Percentiles rank a stretch among this genome's conserved stretches.
Conservation (phyloP, 768 basidiomycete species). For the Rickenella mellea region DNA sequence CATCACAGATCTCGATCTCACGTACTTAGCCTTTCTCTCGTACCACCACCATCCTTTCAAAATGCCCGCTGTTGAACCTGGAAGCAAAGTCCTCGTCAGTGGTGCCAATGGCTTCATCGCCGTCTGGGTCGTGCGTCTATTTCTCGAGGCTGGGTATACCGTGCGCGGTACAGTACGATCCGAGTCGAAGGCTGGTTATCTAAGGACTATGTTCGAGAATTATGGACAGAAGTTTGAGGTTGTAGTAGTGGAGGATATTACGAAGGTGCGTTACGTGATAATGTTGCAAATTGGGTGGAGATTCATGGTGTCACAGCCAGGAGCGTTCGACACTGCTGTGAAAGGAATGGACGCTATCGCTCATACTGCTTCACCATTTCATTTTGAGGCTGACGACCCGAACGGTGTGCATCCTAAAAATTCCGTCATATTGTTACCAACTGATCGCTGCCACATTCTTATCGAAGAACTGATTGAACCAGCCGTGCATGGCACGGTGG, state of each 20-base stretch:
- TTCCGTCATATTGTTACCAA: constrained; percentile 3
- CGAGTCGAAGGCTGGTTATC: constrained; percentile 44
- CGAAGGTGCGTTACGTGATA: constrained; percentile 26
- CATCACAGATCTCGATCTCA: too few relatives aligned
- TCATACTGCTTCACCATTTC: constrained; percentile 61
- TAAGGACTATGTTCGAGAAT: constrained; percentile 42
- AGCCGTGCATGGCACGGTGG: constrained; percentile 61
- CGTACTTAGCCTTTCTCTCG: too few relatives aligned
- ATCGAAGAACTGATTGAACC: constrained; percentile 56
- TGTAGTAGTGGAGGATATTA: constrained; percentile 63
- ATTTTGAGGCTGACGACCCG: constrained; percentile 35
- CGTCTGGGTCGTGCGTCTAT: constrained; percentile 41
- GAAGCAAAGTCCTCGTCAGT: constrained; percentile 38
- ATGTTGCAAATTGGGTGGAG: background rate
- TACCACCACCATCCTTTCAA: too few relatives aligned
- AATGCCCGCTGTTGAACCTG: constrained; percentile 26
- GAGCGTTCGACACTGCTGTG: constrained; percentile 73
- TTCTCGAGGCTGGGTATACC: constrained; percentile 52
- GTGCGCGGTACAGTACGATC: constrained; percentile 64
- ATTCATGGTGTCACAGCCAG: constrained; percentile 31
- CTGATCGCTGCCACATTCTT: background rate
- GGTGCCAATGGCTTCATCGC: constrained; percentile 57
- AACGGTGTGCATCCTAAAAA: constrained; percentile 16
- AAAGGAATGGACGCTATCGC: constrained; percentile 64
- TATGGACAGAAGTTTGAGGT: constrained; percentile 53